A percentile compares a stretch with the other conserved stretches of the same genome.
Evolutionary conservation across 1,284 basidiomycete genomes (phyloP).

Genomic region (Papiliotrema terrestris): DNA sequence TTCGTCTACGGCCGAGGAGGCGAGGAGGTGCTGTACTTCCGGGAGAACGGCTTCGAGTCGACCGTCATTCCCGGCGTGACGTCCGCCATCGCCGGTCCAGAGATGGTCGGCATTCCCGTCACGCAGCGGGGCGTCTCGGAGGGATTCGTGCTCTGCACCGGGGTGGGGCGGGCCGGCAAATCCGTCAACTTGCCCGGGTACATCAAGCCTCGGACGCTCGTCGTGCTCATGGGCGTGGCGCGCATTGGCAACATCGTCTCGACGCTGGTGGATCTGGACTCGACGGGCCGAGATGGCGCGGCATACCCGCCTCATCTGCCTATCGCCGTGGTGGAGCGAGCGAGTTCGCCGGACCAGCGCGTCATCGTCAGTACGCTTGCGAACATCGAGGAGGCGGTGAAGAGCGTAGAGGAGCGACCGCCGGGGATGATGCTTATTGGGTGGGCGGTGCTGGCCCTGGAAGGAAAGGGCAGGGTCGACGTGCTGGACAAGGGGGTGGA

Average conservation of each 20-base stretch:
- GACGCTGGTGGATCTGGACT: slow-evolving; percentile 51
- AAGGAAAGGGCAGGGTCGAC: slow-evolving; percentile 54
- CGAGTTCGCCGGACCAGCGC: slow-evolving; percentile 86
- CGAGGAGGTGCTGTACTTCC: slow-evolving; percentile 91
- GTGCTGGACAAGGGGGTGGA: slow-evolving; percentile 51
- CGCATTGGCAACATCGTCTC: slow-evolving; percentile 69
- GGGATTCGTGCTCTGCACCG: slow-evolving; percentile 83
- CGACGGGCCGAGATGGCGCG: slow-evolving; percentile 51
- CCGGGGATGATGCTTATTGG: slow-evolving; percentile 95
- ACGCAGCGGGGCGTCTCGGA: slow-evolving; percentile 94
- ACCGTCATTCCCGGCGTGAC: slow-evolving; percentile 85
- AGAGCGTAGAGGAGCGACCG: slow-evolving; percentile 79
- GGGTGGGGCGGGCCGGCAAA: slow-evolving; percentile 82
- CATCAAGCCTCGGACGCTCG: slow-evolving; percentile 70
- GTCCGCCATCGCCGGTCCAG: slow-evolving; percentile 83
- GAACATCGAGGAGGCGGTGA: slow-evolving; percentile 68
- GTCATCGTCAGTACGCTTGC: slow-evolving; percentile 75
- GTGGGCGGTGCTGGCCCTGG: slow-evolving; percentile 64
- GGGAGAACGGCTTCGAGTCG: slow-evolving; percentile 73
- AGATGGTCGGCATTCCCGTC: slow-evolving; percentile 85
- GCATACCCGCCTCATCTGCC: slow-evolving; percentile 74
- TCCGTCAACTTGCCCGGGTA: slow-evolving; percentile 84
- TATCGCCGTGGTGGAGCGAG: slow-evolving; percentile 90
- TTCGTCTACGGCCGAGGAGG: slow-evolving; percentile 90
- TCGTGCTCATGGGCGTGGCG: slow-evolving; percentile 94